Conservation (phyloP, 225 moss, liverwort and hornwort genomes). For the Bryoerythrophyllum caledonicum region DNA sequence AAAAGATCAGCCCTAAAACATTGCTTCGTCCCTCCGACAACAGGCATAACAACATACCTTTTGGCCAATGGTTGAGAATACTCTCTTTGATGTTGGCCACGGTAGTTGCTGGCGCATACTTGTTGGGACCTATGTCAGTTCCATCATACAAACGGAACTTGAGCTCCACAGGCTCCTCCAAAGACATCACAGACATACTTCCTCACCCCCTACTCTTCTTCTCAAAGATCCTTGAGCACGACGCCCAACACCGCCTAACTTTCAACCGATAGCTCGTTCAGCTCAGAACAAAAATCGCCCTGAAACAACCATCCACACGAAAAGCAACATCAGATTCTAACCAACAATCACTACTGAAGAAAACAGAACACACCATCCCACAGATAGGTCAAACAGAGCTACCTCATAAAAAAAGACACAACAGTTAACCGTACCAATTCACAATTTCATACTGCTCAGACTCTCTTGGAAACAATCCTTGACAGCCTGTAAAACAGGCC, state of each 20-base stretch:
- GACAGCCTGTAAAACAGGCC: background rate
- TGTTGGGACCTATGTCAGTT: constrained; percentile 96
- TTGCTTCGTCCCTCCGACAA: background rate
- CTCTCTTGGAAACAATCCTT: no score
- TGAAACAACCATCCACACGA: constrained; percentile 12
- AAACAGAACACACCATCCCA: background rate
- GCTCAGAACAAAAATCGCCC: background rate
- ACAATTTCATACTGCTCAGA: background rate
- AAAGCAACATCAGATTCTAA: background rate
- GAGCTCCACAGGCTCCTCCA: constrained; percentile 95
- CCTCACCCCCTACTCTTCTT: constrained; percentile 10
- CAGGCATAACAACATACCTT: constrained; percentile 51
- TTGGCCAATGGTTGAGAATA: constrained; percentile 93
- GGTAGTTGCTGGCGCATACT: constrained; percentile 90
- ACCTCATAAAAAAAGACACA: no score
- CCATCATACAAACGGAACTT: constrained; percentile 98
- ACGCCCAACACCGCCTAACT: background rate
- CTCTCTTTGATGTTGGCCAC: constrained; percentile 95
- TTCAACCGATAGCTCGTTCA: background rate
- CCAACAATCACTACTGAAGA: background rate
- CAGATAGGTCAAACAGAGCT: constrained; percentile 15
- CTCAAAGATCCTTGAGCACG: background rate
- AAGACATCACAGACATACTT: constrained; percentile 70
- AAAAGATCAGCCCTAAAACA: background rate
- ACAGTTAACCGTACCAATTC: background rate